A percentile compares a stretch with the other conserved stretches of the same genome.
Evolutionary conservation across 169 alveolate genomes (phyloP).

Genomic region (Amoebophrya sp.): DNA sequence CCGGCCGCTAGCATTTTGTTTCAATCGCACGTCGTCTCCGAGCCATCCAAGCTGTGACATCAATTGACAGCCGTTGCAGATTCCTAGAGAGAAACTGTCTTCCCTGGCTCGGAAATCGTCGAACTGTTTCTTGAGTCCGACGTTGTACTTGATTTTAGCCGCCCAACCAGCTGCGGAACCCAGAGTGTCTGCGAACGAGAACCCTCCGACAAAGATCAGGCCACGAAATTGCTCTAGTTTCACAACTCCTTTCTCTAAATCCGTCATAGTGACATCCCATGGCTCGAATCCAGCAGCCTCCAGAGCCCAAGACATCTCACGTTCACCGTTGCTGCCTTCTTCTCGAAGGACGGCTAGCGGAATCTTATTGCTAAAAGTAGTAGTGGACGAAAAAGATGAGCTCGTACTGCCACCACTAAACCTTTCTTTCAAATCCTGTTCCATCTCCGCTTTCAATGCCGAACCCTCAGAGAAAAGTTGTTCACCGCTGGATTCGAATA

Average conservation of each 20-base stretch:
- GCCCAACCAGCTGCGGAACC: constrained; percentile 34
- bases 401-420: neutral
- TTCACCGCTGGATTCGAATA: neutral
- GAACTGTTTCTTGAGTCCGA: neutral
- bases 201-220: constrained; percentile 35
- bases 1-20: constrained; percentile 29
- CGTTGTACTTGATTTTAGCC: neutral
- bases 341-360: constrained; percentile 31
- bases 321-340: constrained; percentile 36
- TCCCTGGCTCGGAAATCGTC: neutral
- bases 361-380: neutral
- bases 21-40: neutral
- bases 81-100: constrained; percentile 35
- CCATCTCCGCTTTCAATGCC: neutral
- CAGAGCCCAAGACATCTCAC: constrained; percentile 21
- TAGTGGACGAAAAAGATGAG: no score
- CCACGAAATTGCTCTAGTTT: neutral
- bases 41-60: constrained; percentile 35
- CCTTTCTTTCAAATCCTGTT: neutral
- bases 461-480: neutral
- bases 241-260: neutral
- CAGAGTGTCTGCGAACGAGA: constrained; percentile 25
- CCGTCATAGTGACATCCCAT: constrained; percentile 25
- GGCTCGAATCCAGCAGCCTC: neutral
- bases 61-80: constrained; percentile 38